Evolutionary conservation across 164 flowering plant species (phyloP).

Genomic region (Vitis labrusca): DNA sequence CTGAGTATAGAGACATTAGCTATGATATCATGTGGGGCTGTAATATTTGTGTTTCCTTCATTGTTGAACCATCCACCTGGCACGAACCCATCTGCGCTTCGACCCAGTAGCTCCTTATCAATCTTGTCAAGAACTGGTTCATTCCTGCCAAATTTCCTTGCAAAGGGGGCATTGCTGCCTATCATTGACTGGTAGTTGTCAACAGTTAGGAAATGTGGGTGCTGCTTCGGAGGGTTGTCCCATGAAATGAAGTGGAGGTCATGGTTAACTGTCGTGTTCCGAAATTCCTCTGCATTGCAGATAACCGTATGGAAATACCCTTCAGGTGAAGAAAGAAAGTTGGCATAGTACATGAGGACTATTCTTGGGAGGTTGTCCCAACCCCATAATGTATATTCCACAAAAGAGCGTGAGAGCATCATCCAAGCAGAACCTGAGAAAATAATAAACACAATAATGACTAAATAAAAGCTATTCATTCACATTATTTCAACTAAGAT

Average conservation of each 20-base stretch:
- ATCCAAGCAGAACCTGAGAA: conserved; percentile 89
- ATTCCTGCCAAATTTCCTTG: conserved; percentile 63
- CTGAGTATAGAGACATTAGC: conserved; percentile 35
- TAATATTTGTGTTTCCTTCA: conserved; percentile 19
- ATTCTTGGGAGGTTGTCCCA: conserved; percentile 86
- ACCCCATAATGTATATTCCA: conserved; percentile 79
- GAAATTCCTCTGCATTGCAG: conserved; percentile 68
- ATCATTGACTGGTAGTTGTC: conserved; percentile 59
- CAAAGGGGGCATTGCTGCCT: conserved; percentile 76
- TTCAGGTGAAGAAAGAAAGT: conserved; percentile 89
- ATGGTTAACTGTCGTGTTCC: conserved; percentile 70
- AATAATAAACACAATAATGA: background rate
- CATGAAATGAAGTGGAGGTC: conserved; percentile 91
- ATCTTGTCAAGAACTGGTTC: conserved; percentile 69
- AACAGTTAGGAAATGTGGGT: conserved; percentile 67
- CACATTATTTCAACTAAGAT: background rate
- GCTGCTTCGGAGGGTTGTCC: conserved; percentile 96
- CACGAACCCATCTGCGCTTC: conserved; percentile 47
- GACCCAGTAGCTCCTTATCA: conserved; percentile 62
- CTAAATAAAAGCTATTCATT: background rate
- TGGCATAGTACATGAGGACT: conserved; percentile 82
- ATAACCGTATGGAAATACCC: conserved; percentile 93
- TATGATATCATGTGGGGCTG: conserved; percentile 7
- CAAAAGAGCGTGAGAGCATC: conserved; percentile 81
- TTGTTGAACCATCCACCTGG: conserved; percentile 63